A percentile compares a stretch with the other conserved stretches of the same genome.
Evolutionary conservation across 768 basidiomycete species (phyloP).

Genomic region (Russula ochroleuca): DNA sequence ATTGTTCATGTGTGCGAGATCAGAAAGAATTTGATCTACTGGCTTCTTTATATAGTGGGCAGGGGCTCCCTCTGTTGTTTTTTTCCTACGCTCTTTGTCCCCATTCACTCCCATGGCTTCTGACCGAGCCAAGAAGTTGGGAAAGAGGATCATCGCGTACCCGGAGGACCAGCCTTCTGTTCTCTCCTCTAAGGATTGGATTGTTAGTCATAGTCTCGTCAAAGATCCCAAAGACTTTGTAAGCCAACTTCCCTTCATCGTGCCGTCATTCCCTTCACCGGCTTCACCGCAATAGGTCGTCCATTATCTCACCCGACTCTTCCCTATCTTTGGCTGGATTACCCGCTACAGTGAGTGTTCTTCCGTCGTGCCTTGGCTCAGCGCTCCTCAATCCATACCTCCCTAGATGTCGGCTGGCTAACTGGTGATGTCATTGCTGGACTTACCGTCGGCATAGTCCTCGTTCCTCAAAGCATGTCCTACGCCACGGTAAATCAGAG

Average conservation of each 20-base stretch:
- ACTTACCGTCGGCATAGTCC: conserved; percentile 89
- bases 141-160: conserved; percentile 56
- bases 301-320: conserved; percentile 65
- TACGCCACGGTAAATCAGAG: conserved; percentile 58
- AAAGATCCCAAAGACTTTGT: conserved; percentile 50
- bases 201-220: conserved; percentile 39
- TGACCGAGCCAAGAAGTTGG: conserved; percentile 41
- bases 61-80: background rate
- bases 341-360: conserved; percentile 68
- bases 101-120: conserved; percentile 36
- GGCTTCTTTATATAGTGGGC: conserved; percentile 4
- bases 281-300: conserved; percentile 41
- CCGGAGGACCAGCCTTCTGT: conserved; percentile 58
- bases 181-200: conserved; percentile 55
- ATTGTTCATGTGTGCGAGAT: background rate
- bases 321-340: conserved; percentile 85
- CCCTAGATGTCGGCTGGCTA: conserved; percentile 58
- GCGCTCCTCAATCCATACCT: background rate
- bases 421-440: conserved; percentile 86
- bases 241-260: conserved; percentile 29
- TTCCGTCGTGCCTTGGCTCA: conserved; percentile 11
- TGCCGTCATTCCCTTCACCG: conserved; percentile 4
- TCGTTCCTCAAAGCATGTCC: conserved; percentile 93
- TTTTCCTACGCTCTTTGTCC: background rate
- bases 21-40: background rate